phyloP scores from a whole-genome alignment of 202 grass and related monocot species.

The Zoysia matrella region DNA sequence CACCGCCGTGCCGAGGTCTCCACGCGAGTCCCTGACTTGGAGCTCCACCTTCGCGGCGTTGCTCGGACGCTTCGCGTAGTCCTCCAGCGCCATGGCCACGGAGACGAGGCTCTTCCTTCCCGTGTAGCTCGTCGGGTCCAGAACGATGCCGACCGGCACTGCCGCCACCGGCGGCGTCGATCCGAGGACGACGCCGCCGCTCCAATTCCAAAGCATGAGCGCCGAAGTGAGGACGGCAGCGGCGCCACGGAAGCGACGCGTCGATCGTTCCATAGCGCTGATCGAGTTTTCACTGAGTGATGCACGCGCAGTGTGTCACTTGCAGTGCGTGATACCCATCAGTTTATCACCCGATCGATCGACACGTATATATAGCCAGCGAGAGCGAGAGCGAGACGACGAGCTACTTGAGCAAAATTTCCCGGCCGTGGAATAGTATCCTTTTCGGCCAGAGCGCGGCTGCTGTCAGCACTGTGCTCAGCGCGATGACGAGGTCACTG shows the following conservation, averaged over 20 bases:
- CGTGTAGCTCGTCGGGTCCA: slow-evolving; percentile 28
- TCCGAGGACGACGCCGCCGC: not conserved
- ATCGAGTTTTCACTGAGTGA: not conserved
- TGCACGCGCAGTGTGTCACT: not conserved
- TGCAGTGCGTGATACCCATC: not conserved
- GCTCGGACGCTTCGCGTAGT: not conserved
- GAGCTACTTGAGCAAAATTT: not conserved
- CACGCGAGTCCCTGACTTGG: not conserved
- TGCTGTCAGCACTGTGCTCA: not conserved
- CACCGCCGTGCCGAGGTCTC: not conserved
- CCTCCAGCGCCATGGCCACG: slow-evolving; percentile 23
- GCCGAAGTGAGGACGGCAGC: not conserved
- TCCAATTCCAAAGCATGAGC: not conserved
- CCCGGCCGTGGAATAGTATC: not conserved
- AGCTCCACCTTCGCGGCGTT: not conserved
- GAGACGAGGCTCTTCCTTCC: slow-evolving; percentile 22
- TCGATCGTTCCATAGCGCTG: not conserved
- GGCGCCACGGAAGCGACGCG: not conserved
- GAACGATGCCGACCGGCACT: slow-evolving; percentile 34
- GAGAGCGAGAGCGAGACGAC: not conserved
- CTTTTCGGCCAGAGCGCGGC: not conserved
- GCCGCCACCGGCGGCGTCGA: not conserved
- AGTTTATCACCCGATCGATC: too few species aligned
- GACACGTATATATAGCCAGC: not conserved
- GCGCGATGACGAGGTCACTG: too few species aligned